Conservation (phyloP, 352 stramenopile species). For the Pythium aquatile region DNA sequence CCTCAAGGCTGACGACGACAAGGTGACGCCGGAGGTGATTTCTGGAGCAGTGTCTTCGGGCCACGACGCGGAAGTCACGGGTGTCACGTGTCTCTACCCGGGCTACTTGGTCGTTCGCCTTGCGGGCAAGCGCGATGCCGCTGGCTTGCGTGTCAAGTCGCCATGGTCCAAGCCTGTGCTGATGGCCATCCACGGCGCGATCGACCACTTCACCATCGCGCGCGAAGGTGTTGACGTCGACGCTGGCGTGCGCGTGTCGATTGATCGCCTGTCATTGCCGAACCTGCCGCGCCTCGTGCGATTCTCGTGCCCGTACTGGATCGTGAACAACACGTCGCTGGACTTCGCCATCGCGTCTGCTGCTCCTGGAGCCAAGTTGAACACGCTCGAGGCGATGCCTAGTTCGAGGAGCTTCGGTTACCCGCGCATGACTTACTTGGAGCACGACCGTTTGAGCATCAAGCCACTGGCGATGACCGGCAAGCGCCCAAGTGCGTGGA, state of each 20-base stretch:
- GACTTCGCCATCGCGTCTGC: slow-evolving; percentile 61
- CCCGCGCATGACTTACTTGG: slow-evolving; percentile 57
- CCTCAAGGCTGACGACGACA: slow-evolving; percentile 37
- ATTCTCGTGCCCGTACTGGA: slow-evolving; percentile 84
- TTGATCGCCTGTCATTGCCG: slow-evolving; percentile 70
- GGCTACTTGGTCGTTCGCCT: slow-evolving; percentile 76
- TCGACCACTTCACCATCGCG: slow-evolving; percentile 75
- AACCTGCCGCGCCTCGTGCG: slow-evolving; percentile 72
- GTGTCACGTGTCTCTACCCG: slow-evolving; percentile 62
- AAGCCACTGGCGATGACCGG: slow-evolving; percentile 53
- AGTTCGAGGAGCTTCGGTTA: slow-evolving; percentile 51
- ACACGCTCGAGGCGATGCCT: slow-evolving; percentile 42
- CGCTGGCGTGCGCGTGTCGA: slow-evolving; percentile 56
- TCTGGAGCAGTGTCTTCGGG: slow-evolving; percentile 59
- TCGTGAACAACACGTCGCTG: slow-evolving; percentile 82
- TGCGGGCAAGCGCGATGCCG: slow-evolving; percentile 35
- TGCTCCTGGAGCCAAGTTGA: slow-evolving; percentile 48
- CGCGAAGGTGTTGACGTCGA: slow-evolving; percentile 55
- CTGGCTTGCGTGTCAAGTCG: slow-evolving; percentile 19
- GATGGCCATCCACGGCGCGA: slow-evolving; percentile 75
- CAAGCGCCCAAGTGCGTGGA: slow-evolving; percentile 59
- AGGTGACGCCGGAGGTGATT: slow-evolving; percentile 39
- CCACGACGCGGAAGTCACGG: slow-evolving; percentile 71
- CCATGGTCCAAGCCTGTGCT: slow-evolving; percentile 82
- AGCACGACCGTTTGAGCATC: slow-evolving; percentile 67